Evolutionary conservation across 495 filamentous ascomycete genomes (phyloP).

Genomic region (Talaromyces borbonicus): DNA sequence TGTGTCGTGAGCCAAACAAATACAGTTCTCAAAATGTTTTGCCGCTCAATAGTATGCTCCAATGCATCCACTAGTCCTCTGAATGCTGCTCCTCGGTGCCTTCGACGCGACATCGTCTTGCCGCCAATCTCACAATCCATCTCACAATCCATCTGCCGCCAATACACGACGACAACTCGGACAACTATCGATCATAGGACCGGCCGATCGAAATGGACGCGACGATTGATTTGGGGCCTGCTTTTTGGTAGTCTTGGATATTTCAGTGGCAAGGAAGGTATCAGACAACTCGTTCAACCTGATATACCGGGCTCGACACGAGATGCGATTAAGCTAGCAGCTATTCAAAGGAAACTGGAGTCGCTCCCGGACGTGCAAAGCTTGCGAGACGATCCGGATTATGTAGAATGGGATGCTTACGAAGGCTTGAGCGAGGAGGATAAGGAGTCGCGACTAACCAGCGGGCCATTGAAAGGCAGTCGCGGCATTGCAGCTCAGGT

Average conservation of each 20-base stretch:
- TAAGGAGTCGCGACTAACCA: slow-evolving; percentile 25
- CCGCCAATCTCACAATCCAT: slow-evolving; percentile 7
- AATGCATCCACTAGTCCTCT: not conserved
- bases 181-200: too few species aligned
- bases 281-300: slow-evolving; percentile 21
- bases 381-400: slow-evolving; percentile 42
- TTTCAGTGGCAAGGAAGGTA: slow-evolving; percentile 14
- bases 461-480: slow-evolving; percentile 31
- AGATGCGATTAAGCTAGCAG: slow-evolving; percentile 17
- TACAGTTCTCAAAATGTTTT: not conserved
- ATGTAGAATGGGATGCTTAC: slow-evolving; percentile 47
- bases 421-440: slow-evolving; percentile 31
- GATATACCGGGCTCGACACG: slow-evolving; percentile 22
- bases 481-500: slow-evolving; percentile 36
- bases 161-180: too few species aligned
- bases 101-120: not conserved
- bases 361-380: slow-evolving; percentile 43
- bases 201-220: slow-evolving; percentile 25
- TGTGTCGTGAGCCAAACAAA: too few species aligned
- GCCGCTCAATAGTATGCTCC: not conserved
- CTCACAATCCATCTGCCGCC: slow-evolving; percentile 10
- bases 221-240: slow-evolving; percentile 26
- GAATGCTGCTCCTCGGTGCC: not conserved
- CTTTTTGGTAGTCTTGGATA: slow-evolving; percentile 29
- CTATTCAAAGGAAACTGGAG: slow-evolving; percentile 19